Base-by-base conservation (phyloP, 768 basidiomycete species). In the Russula emetica region DNA sequence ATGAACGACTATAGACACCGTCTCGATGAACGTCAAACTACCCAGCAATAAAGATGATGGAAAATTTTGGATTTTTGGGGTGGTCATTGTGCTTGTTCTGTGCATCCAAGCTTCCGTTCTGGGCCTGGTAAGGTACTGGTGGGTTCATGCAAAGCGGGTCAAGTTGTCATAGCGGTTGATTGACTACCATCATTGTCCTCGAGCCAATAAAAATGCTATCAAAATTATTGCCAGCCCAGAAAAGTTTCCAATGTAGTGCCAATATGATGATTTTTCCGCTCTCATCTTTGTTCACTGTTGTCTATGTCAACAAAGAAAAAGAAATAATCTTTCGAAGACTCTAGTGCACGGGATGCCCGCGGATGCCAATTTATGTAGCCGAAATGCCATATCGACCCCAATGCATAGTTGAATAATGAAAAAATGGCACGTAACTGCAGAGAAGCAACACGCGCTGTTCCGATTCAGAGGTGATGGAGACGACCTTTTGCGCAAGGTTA, bases 381-480 rank as follows among this genome's bases (percentile, higher is more conserved):
- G 74, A n/a, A 76, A 57, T 0, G 80, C 77, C 85, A 92, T 90
- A 69, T 92, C 90, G n/a, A 87, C 66, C 0, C 85, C 77, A 82
- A 94, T 91, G 3, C 80, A 71, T 11, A 90, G 67, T 0, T 91
- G 90, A 2, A 93, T 73, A 9, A 90, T 32, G 63, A 88, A 83
- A n/a, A 78, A 90, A 94, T 2, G 91, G 88, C 3, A 91, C 71
- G 70, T 94, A 94, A 69, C 83, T 85, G 7, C 79, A 78, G 18
- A 93, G 76, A 24, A 94, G 76, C 53, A 86, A 69, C 24, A 77
- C 58, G 6, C 80, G 78, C 66, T 94, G 87, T n/a, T n/a, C n/a
- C n/a, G n/a, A n/a, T n/a, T 72, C 72, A 0, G 70, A 52, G 0
- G 84, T 80, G 53, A 89, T 63, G n/a, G 81, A 77, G 28, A 74